A percentile compares a stretch with the other conserved stretches of the same genome.
Evolutionary conservation across 768 basidiomycete species (phyloP).

Genomic region (Pleurotus cornucopiae): DNA sequence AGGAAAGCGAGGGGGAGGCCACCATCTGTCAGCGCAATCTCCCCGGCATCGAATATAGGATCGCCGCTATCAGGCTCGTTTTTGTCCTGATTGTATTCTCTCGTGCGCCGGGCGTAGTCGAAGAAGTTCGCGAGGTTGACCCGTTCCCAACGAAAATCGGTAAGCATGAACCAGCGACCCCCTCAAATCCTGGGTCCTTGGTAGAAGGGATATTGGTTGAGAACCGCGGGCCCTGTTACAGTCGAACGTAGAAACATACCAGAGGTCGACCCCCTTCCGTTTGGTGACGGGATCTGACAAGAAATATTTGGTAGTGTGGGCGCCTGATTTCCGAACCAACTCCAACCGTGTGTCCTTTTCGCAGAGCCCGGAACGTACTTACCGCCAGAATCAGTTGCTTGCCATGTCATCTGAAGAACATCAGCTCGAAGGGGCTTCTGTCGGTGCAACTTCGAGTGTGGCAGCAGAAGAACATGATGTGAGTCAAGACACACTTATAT

Average conservation of each 20-base stretch:
- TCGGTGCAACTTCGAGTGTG: too few species aligned
- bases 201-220: too few species aligned
- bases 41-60: background rate
- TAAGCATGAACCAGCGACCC: background rate
- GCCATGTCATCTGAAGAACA: background rate
- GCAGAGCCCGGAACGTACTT: too few species aligned
- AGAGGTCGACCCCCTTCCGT: background rate
- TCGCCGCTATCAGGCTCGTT: background rate
- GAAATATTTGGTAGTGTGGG: too few species aligned
- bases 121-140: slow-evolving; percentile 3
- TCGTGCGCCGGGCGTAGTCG: background rate
- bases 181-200: background rate
- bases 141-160: slow-evolving; percentile 4
- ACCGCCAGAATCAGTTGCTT: background rate
- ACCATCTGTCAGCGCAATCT: slow-evolving; percentile 1
- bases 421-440: background rate
- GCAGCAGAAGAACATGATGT: too few species aligned
- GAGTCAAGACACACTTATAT: too few species aligned
- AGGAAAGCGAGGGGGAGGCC: slow-evolving; percentile 3
- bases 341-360: too few species aligned
- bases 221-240: too few species aligned
- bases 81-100: background rate
- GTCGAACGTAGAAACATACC: background rate
- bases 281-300: too few species aligned
- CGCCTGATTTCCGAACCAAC: too few species aligned